These are phyloP conservation scores for Solanum virginianum DNA, from an alignment of 257 asterid genomes.

Conservation along the genomic window DNA sequence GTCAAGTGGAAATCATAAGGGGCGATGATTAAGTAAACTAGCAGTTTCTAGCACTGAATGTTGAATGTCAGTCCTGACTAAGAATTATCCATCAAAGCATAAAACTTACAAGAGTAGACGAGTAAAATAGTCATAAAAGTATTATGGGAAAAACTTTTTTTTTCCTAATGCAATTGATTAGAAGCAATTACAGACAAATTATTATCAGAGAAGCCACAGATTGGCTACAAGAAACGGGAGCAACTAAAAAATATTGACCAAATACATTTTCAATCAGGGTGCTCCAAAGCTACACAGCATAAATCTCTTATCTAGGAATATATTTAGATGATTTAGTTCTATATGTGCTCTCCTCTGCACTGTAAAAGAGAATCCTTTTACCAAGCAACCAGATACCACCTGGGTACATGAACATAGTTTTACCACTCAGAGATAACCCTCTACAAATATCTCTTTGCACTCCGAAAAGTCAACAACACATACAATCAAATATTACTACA, in stretches of 20 bases:
- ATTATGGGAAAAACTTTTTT: not conserved
- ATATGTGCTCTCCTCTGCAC: not conserved
- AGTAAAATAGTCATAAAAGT: not conserved
- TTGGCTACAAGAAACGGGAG: not conserved
- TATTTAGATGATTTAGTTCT: not conserved
- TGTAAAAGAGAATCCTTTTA: not conserved
- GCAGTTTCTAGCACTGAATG: not conserved
- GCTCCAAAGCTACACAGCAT: not conserved
- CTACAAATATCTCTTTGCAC: not conserved
- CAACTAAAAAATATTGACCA: not conserved
- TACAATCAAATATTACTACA: not conserved
- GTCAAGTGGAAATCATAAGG: not conserved
- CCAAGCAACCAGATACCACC: not conserved
- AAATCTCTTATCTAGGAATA: not conserved
- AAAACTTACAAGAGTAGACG: not conserved
- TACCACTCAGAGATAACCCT: not conserved
- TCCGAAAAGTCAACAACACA: not conserved
- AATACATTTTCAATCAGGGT: not conserved
- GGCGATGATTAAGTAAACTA: not conserved
- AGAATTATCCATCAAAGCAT: not conserved
- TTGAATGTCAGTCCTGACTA: not conserved
- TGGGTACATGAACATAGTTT: not conserved
- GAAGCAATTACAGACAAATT: not conserved
- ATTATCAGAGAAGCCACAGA: not conserved
- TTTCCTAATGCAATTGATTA: not conserved